Evolutionary conservation across 1,284 basidiomycete species (phyloP), one percentile per base, ranked within the genome.

Genomic region (Boletus hoseneyae): DNA sequence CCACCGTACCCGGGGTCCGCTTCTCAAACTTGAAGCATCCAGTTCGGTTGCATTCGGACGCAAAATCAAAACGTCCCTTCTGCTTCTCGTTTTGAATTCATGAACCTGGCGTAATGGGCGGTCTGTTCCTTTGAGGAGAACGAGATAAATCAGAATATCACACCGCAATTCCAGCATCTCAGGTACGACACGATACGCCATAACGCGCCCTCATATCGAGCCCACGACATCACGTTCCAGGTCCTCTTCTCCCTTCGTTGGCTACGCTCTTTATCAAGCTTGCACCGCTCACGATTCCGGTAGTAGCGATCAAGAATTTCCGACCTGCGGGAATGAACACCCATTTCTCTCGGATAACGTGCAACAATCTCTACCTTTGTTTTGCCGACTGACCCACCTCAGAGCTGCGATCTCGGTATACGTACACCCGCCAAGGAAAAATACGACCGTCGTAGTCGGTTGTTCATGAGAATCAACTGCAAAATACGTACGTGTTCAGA

Each of bases 391-490:
- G 67, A 96, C 88, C 87, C 93, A 97, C 62, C 97, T 77, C 58
- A 99, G 68, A 9, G 96, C 95, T 18, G 95, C 87, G 48, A 99
- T 90, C 73, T 99, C 97, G 7, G 96, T 95, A 62, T 91, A 97
- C 6, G 97, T 99, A 66, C 95, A 95, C 3, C 97, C 97, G 32
- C 97, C 97, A n/a, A 99, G 73, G 80, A 98, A 98, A 72, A 97
- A 97, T 10, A 99, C 90, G 19, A 97, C 81, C 2, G 93, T 97
- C 3, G 89, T 97, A 3, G 54, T 64, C 5, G 79, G 70, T 55
- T 74, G 75, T 56, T 80, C 80, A 50, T 68, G 70, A 18, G 75
- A 64, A 50, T 72, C 71, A 53, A 76, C 81, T 83, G 45, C 12
- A 51, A 33, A 45, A 23, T 23, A 48, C 35, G 29, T 54, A 9